A percentile compares a stretch with the other conserved stretches of the same genome.
Conservation (phyloP, 1,139 yeast genomes). For the Waltiozyma sp. region DNA sequence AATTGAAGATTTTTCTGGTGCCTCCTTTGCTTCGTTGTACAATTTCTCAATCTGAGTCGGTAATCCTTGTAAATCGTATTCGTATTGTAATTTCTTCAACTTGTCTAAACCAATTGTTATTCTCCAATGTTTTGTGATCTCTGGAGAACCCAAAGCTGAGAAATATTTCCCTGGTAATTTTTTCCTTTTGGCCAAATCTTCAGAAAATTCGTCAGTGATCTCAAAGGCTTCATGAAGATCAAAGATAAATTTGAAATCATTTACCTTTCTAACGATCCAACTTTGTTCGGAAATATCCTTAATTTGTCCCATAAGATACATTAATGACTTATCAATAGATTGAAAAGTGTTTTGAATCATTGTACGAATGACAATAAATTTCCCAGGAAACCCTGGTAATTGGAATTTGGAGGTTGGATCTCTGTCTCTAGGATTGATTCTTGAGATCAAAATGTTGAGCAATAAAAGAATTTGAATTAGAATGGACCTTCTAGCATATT, state of each 20-base stretch:
- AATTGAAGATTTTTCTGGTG: conserved; percentile 1
- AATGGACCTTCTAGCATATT: conserved; percentile 7
- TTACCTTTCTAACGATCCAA: conserved; percentile 3
- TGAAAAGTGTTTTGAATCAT: background rate
- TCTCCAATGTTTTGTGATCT: conserved; percentile 15
- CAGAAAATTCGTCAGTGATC: conserved; percentile 2
- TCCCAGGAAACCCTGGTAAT: background rate
- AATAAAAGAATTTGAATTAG: conserved; percentile 5
- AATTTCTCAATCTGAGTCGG: conserved; percentile 1
- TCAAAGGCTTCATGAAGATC: conserved; percentile 1
- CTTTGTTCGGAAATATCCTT: background rate
- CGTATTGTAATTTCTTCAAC: conserved; percentile 5
- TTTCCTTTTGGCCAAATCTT: conserved; percentile 2
- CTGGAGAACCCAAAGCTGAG: conserved; percentile 15
- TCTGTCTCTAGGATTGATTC: background rate
- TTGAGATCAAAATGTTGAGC: background rate
- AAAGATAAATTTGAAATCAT: conserved; percentile 4
- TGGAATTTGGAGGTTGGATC: background rate
- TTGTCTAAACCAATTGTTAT: conserved; percentile 10
- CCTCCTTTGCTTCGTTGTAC: conserved; percentile 1
- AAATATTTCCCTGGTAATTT: conserved; percentile 10
- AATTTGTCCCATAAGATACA: background rate
- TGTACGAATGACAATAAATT: background rate
- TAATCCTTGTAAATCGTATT: conserved; percentile 1
- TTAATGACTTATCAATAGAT: conserved; percentile 2